These are phyloP conservation scores for Purshia tridentata DNA, from an alignment of 306 rosid species.

Conservation along the genomic window DNA sequence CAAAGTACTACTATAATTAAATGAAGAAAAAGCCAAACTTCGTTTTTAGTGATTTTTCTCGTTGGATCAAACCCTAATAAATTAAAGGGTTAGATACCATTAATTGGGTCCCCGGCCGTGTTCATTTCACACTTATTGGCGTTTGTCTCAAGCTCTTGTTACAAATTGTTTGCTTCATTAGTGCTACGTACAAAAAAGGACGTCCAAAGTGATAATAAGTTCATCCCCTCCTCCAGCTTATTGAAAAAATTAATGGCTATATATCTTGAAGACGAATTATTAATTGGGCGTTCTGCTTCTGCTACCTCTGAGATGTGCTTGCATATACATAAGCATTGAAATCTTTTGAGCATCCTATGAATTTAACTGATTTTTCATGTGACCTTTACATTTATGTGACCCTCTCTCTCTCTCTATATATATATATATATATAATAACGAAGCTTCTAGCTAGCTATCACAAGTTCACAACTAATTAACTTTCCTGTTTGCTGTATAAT, in stretches of 20 bases:
- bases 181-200: background rate
- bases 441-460: background rate
- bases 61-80: background rate
- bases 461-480: too few relatives aligned
- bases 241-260: background rate
- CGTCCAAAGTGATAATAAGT: conserved; percentile 3
- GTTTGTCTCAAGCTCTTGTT: background rate
- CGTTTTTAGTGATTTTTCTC: background rate
- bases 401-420: background rate
- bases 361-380: background rate
- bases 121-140: background rate
- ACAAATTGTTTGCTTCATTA: background rate
- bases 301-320: too few relatives aligned
- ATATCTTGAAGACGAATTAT: background rate
- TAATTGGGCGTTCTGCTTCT: background rate
- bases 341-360: background rate
- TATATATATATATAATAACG: background rate
- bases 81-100: background rate
- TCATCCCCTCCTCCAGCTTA: background rate
- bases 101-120: conserved; percentile 7
- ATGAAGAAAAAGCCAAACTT: conserved; percentile 12
- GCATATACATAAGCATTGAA: background rate
- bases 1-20: background rate
- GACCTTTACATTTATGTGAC: background rate
- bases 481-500: too few relatives aligned